Evolutionary conservation across 371 early-diverging fungal species (phyloP).

Genomic region (Agmasoma carcini): DNA sequence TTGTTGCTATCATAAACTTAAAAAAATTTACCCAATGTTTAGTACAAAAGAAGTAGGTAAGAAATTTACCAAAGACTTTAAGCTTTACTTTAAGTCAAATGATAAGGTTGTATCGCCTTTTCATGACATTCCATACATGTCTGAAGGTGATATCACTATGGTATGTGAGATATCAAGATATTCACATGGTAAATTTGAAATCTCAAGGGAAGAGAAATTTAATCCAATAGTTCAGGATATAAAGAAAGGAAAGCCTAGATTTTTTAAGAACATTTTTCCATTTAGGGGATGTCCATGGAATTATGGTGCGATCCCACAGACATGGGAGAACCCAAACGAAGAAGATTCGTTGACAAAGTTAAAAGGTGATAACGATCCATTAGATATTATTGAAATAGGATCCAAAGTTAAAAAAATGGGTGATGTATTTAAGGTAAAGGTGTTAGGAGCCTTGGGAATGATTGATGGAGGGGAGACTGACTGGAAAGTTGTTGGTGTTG

Average conservation of each 20-base stretch:
- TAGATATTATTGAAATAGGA: conserved; percentile 93
- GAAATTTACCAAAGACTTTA: conserved; percentile 43
- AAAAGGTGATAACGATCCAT: conserved; percentile 86
- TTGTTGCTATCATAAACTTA: no score
- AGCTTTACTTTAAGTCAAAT: conserved; percentile 40
- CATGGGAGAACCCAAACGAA: conserved; percentile 87
- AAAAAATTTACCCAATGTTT: no score
- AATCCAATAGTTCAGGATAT: conserved; percentile 97
- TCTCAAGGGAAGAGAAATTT: conserved; percentile 54
- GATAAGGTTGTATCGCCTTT: conserved; percentile 69
- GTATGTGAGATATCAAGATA: conserved; percentile 91
- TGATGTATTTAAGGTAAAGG: conserved; percentile 90
- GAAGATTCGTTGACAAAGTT: conserved; percentile 69
- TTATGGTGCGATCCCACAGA: conserved; percentile 92
- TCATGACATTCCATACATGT: conserved; percentile 90
- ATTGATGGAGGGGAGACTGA: conserved; percentile 87
- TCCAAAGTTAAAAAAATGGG: conserved; percentile 68
- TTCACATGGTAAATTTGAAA: conserved; percentile 97
- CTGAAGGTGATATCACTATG: conserved; percentile 70
- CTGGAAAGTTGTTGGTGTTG: conserved; percentile 93
- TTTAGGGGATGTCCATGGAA: conserved; percentile 99
- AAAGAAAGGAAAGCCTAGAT: conserved; percentile 92
- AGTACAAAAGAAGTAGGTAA: conserved; percentile 18
- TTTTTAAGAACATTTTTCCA: conserved; percentile 95
- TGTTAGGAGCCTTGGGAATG: conserved; percentile 84